Evolutionary conservation across 2,329 filamentous ascomycete species (phyloP).

Genomic region (Curvularia sp.): DNA sequence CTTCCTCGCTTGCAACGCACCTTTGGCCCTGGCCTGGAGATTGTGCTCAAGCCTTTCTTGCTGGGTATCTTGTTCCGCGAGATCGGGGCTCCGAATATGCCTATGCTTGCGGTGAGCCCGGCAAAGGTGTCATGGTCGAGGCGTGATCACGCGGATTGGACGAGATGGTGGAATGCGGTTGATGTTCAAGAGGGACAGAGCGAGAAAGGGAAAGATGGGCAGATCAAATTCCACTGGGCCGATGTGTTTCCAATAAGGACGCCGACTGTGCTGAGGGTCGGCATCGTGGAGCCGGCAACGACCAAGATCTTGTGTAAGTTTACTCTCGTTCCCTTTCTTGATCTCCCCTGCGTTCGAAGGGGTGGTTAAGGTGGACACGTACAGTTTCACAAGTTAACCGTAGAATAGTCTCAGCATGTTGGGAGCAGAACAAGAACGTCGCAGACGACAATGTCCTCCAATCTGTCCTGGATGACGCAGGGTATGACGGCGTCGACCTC

Average conservation of each 20-base stretch:
- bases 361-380: neutral
- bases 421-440: slow-evolving; percentile 42
- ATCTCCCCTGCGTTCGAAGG: neutral
- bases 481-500: slow-evolving; percentile 35
- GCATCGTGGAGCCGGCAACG: slow-evolving; percentile 35
- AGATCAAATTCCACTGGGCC: slow-evolving; percentile 42
- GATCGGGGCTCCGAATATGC: slow-evolving; percentile 46
- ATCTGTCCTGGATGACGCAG: slow-evolving; percentile 35
- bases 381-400: slow-evolving; percentile 12
- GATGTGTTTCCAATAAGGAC: slow-evolving; percentile 45
- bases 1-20: slow-evolving; percentile 35
- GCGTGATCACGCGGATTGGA: slow-evolving; percentile 45
- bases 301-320: slow-evolving; percentile 37
- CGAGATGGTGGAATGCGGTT: slow-evolving; percentile 43
- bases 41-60: slow-evolving; percentile 44
- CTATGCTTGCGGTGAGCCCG: slow-evolving; percentile 32
- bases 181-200: slow-evolving; percentile 34
- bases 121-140: slow-evolving; percentile 37
- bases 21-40: slow-evolving; percentile 35
- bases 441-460: slow-evolving; percentile 35
- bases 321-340: neutral
- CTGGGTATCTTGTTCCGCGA: slow-evolving; percentile 46
- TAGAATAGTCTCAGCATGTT: slow-evolving; percentile 40
- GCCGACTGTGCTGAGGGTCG: slow-evolving; percentile 42
- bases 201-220: slow-evolving; percentile 18